These are phyloP conservation scores for Fistulina hepatica DNA, from an alignment of 1,284 basidiomycete genomes.

Conservation along the genomic window DNA sequence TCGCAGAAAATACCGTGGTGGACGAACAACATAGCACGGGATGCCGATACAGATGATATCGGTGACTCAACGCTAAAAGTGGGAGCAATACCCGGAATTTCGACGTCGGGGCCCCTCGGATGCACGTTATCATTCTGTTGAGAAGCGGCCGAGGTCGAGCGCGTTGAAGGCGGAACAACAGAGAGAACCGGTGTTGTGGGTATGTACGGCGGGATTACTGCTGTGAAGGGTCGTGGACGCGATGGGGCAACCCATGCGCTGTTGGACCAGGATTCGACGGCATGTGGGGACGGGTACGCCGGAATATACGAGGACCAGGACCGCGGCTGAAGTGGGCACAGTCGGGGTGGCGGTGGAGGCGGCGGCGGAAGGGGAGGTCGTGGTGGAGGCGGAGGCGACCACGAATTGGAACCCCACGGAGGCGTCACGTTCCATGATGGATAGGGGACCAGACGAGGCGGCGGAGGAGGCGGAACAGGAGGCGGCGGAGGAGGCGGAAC, in stretches of 20 bases:
- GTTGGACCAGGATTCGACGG: too few species aligned
- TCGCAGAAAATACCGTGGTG: slow-evolving; percentile 46
- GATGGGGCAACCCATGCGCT: not conserved
- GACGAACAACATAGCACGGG: too few species aligned
- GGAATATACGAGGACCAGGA: too few species aligned
- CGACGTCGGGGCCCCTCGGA: not conserved
- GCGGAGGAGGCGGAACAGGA: slow-evolving; percentile 4
- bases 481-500: slow-evolving; percentile 7
- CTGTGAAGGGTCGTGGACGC: not conserved
- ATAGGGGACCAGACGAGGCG: too few species aligned
- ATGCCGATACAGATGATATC: not conserved
- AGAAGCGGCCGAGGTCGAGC: not conserved
- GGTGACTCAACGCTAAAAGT: slow-evolving; percentile 1
- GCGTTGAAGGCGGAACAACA: slow-evolving; percentile 1
- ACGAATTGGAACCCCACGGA: too few species aligned
- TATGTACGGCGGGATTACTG: not conserved
- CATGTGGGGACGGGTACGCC: too few species aligned
- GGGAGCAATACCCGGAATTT: too few species aligned
- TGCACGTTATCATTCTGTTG: not conserved
- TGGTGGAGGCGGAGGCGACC: too few species aligned
- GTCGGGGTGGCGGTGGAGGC: too few species aligned
- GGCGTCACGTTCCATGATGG: too few species aligned
- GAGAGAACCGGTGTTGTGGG: not conserved
- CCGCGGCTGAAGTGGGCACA: too few species aligned
- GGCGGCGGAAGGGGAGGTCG: too few species aligned